These are phyloP conservation scores for Colletotrichum sublineola DNA, from an alignment of 2,329 filamentous ascomycete species.

Conservation along the genomic window DNA sequence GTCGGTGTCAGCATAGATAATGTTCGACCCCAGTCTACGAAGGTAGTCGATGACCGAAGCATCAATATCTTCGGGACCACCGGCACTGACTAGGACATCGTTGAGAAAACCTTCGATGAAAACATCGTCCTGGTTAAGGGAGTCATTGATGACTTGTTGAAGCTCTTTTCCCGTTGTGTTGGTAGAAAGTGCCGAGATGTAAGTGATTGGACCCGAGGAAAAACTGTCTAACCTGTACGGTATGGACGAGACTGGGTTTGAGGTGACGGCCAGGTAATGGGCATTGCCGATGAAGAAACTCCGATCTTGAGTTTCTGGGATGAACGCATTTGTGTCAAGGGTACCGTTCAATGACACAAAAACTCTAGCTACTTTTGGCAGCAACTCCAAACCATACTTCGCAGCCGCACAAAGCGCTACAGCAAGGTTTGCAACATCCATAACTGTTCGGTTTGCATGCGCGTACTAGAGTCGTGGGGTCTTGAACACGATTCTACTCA, in stretches of 20 bases:
- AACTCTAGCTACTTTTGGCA: constrained; percentile 1
- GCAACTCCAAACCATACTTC: not conserved
- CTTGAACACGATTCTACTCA: not conserved
- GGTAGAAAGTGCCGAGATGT: constrained; percentile 1
- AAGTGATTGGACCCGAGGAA: not conserved
- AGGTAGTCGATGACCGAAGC: constrained; percentile 10
- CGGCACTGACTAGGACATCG: not conserved
- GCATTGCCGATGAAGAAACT: not conserved
- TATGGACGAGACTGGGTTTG: not conserved
- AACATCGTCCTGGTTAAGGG: not conserved
- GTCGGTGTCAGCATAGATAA: not conserved
- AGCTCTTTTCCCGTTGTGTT: constrained; percentile 5
- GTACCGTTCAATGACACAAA: not conserved
- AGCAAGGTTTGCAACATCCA: not conserved
- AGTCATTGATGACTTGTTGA: not conserved
- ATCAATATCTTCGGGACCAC: not conserved
- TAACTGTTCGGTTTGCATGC: not conserved
- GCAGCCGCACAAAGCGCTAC: not conserved
- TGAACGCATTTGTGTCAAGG: not conserved
- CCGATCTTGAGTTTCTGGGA: constrained; percentile 2
- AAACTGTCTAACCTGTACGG: not conserved
- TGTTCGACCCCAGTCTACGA: not conserved
- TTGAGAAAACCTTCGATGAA: not conserved
- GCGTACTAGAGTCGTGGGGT: not conserved
- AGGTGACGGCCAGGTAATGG: not conserved